Base-by-base conservation (phyloP, 75 land plant species). In the Isoetes taiwanensis region DNA sequence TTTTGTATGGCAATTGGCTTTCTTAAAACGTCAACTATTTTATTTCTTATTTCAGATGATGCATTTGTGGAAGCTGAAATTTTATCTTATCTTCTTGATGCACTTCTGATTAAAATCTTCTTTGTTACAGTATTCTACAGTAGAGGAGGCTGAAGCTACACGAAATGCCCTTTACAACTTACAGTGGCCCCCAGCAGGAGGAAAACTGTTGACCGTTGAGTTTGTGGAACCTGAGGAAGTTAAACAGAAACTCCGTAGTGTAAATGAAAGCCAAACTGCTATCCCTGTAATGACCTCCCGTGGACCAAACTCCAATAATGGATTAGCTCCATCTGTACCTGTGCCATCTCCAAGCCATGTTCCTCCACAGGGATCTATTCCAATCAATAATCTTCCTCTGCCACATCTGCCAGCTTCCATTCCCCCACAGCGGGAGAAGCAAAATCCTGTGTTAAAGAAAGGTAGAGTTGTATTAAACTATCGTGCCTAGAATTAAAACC, bases 121-220 rank as follows among this genome's bases (percentile, higher is more conserved):
- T 12, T 48, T 12, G 9, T 19, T 68, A 40, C 76, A 93, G 98
- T 93, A 84, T 58, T 81, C 98, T 20, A 76, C 96, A 21, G 73
- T 76, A 3, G 98, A 84, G 30, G 96, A 93, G 61, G 98, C 98
- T 10, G 48, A 71, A 8, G 83, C 78, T 10, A 90, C 98, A 0
- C 80, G 98, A n/a, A 78, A 93, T 77, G 90, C 83, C 5, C 48
- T 93, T 1, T 87, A 87, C 76, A 79, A 93, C 61, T 68, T 81
- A 23, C 84, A 84, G 56, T 93, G 98, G 98, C 98, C 98, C 16
- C 62, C 82, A 29, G 77, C 79, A 46, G 96, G 96, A 8, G 98
- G 98, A 20, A 84, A 78, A 0, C 65, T 71, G 27, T 70, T 93
- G 26, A 42, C 76, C 1, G 98, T 78, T 10, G 98, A 93, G 21